phyloP scores from a whole-genome alignment of 2,329 filamentous ascomycete genomes.

The Aspergillus sp. region DNA sequence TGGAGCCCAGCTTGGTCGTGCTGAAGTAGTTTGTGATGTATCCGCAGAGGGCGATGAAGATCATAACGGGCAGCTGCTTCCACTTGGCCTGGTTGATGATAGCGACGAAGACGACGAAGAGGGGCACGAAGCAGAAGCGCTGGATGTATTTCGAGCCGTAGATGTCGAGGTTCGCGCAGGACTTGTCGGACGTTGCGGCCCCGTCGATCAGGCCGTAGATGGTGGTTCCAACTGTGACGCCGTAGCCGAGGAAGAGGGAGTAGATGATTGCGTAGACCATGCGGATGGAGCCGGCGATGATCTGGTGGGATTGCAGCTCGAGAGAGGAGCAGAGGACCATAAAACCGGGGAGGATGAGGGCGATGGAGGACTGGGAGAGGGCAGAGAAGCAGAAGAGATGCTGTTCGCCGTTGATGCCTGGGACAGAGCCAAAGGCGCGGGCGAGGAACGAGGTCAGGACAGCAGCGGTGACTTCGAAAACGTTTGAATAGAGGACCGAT shows the following conservation, averaged over 20 bases:
- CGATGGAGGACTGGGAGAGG: conserved; percentile 70
- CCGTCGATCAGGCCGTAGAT: conserved; percentile 64
- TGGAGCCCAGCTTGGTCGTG: conserved; percentile 64
- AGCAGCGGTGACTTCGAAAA: conserved; percentile 66
- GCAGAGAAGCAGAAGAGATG: conserved; percentile 70
- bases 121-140: conserved; percentile 71
- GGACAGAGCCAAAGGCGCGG: conserved; percentile 67
- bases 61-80: conserved; percentile 77
- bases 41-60: conserved; percentile 70
- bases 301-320: conserved; percentile 68
- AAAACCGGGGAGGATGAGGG: conserved; percentile 70
- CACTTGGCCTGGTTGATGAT: conserved; percentile 82
- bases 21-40: conserved; percentile 78
- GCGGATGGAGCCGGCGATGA: conserved; percentile 70
- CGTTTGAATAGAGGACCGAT: conserved; percentile 67
- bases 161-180: conserved; percentile 52
- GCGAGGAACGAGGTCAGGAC: conserved; percentile 69
- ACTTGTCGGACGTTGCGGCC: conserved; percentile 52
- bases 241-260: conserved; percentile 70
- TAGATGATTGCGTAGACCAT: conserved; percentile 76
- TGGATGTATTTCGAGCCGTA: conserved; percentile 43
- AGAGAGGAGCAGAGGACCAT: conserved; percentile 62
- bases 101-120: conserved; percentile 73
- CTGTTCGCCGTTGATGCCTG: conserved; percentile 35
- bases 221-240: conserved; percentile 66